Evolutionary conservation across 305 asterid species (phyloP), one percentile per base, ranked within the genome.

Genomic region (Andrographis paniculata): DNA sequence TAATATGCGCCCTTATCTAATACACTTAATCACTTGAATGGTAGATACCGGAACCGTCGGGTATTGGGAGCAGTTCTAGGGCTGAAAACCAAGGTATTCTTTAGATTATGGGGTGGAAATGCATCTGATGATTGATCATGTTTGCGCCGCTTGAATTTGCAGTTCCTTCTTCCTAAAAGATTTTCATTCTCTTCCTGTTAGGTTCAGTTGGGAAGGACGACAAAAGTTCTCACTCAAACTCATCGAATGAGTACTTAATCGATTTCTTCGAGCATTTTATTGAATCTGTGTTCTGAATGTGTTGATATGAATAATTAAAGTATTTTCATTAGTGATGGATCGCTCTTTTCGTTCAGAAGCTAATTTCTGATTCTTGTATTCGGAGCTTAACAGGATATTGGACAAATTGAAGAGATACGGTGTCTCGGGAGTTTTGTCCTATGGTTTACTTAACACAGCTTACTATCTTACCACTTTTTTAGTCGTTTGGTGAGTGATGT

Each of bases 401-500:
- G 56, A 42, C 66, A 74, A 52, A 66, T 64, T 88, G 79, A 84
- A 77, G 81, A 82, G 84, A 70, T 88, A 77, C 42, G 97, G 95
- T 12, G 49, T 71, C 62, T 68, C 94, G 1, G 97, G 97, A 52
- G 69, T 84, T 62, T 74, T 88, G 71, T 76, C 97, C 27, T 88
- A 88, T 53, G 97, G 97, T 46, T 68, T 88, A 41, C 80, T 88
- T 21, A 88, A 88, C 54, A 88, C 95, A 42, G 93, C 75, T 36
- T 84, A 84, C 78, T 84, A 88, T 62, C 79, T 77, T 58, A 72
- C 83, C 38, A 79, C 94, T 36, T 88, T 88, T 66, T 89, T 88
- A n/a, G 73, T 88, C 21, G 94, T 88, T 61, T 88, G 97, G 97
- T 87, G 52, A 77, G 86, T 58, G 41, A 27, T 54, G 20, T 43